Evolutionary conservation across 305 asterid genomes (phyloP), one percentile per base, ranked within the genome.

Genomic region (Rubia peregrina): DNA sequence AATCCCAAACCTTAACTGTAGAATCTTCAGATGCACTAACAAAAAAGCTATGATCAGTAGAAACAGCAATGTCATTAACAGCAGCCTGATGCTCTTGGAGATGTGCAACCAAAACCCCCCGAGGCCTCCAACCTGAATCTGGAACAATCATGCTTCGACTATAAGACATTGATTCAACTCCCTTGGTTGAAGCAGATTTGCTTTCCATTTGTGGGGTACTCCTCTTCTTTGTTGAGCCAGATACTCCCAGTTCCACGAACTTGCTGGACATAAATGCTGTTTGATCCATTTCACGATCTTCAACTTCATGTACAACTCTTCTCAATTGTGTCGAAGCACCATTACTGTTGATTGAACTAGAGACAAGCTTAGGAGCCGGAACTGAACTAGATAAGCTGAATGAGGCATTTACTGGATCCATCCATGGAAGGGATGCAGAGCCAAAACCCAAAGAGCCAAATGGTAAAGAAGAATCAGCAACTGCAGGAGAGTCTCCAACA

Each of bases 101-200:
- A 77, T 95, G 98, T 48, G 98, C 99, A 78, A 95, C 96, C 87
- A 95, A 82, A 74, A 95, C 98, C 77, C 98, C 99, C 68, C 97
- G 96, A 71, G 98, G 99, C 84, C 92, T 91, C 99, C 99, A 95
- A 62, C 98, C 98, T 61, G 99, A 95, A 85, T 91, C 98, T 53
- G 97, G 93, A 86, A 88, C 73, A 56, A 91, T 83, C 36, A 96
- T 85, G 75, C 94, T 80, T 86, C 88, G 83, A 59, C 87, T 84
- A 73, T 80, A 80, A 40, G 96, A 80, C 48, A 96, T 78, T 66
- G 81, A 72, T 65, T 86, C 98, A 49, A 84, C 76, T 75, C 86
- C 83, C 85, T 91, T 97, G 21, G 79, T 73, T 11, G 89, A 74
- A 30, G 81, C 65, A 57, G 87, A 75, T 81, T 72, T 81, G 76